A percentile compares a stretch with the other conserved stretches of the same genome.
phyloP scores from a whole-genome alignment of 192 early-diverging fungal species.

The Coemansia guatemalensis region DNA sequence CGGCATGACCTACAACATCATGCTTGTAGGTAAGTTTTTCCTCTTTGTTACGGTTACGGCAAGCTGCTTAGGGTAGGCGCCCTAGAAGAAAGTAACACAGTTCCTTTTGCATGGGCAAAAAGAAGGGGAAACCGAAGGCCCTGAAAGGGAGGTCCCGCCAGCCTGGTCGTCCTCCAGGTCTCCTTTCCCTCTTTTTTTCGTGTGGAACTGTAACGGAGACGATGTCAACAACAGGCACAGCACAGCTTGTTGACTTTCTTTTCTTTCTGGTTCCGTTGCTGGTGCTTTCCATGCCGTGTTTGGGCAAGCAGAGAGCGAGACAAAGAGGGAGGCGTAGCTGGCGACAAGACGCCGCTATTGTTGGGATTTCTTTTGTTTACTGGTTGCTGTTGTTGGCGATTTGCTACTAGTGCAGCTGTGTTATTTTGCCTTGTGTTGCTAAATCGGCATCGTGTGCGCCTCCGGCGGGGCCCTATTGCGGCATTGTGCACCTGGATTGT shows the following conservation, averaged over 20 bases:
- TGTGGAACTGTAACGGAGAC: neutral
- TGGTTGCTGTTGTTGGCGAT: conserved; percentile 19
- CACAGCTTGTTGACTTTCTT: neutral
- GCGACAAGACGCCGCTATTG: conserved; percentile 1
- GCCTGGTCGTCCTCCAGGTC: neutral
- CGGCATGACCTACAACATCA: conserved; percentile 96
- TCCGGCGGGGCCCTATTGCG: neutral
- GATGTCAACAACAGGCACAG: neutral
- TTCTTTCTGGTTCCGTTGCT: neutral
- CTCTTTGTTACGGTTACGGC: neutral
- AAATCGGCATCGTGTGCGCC: conserved; percentile 3
- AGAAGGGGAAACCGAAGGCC: neutral
- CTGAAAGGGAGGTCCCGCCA: neutral
- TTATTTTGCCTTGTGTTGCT: conserved; percentile 3
- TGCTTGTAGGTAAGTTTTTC: conserved; percentile 85
- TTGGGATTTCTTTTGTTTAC: conserved; percentile 15
- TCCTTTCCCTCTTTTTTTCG: neutral
- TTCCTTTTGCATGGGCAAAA: neutral
- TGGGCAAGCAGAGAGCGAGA: neutral
- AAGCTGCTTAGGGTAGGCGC: neutral
- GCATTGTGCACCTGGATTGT: neutral
- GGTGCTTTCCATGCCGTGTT: neutral
- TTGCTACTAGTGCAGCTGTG: conserved; percentile 11
- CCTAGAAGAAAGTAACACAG: neutral
- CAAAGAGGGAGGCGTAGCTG: neutral